These are phyloP conservation scores for Myxozyma udenii DNA, from an alignment of 805 yeast genomes.

Conservation along the genomic window DNA sequence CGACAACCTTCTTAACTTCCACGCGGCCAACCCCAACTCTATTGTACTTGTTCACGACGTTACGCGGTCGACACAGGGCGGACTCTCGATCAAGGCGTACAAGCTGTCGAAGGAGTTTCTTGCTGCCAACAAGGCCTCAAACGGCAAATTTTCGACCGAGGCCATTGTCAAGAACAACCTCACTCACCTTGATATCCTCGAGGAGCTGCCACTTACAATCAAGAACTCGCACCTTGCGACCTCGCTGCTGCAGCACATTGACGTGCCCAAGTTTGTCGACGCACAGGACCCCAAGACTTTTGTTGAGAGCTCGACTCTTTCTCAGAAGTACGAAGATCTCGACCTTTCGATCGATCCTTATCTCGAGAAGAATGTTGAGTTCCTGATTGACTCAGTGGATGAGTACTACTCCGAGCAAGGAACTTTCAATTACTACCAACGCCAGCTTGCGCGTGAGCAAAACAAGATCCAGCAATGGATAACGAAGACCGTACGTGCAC, in stretches of 20 bases:
- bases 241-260: slow-evolving; percentile 45
- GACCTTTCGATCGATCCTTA: slow-evolving; percentile 45
- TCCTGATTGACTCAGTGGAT: slow-evolving; percentile 65
- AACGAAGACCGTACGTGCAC: slow-evolving; percentile 47
- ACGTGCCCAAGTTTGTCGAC: slow-evolving; percentile 22
- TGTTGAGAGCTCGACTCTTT: slow-evolving; percentile 23
- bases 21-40: slow-evolving; percentile 51
- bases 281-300: slow-evolving; percentile 18
- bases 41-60: slow-evolving; percentile 56
- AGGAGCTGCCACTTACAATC: slow-evolving; percentile 64
- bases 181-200: slow-evolving; percentile 62
- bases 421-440: slow-evolving; percentile 76
- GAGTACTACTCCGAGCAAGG: slow-evolving; percentile 74
- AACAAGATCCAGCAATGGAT: slow-evolving; percentile 73
- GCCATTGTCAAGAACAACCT: slow-evolving; percentile 58
- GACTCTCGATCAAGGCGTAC: slow-evolving; percentile 63
- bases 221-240: slow-evolving; percentile 67
- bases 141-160: slow-evolving; percentile 64
- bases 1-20: slow-evolving; percentile 66
- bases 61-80: slow-evolving; percentile 57
- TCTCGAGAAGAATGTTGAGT: slow-evolving; percentile 52
- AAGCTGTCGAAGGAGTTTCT: slow-evolving; percentile 64
- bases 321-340: slow-evolving; percentile 40
- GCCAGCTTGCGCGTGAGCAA: slow-evolving; percentile 67
- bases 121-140: slow-evolving; percentile 44